Evolutionary conservation across 331 rosid species (phyloP).

Genomic region (Rhamnella rubrinervis): DNA sequence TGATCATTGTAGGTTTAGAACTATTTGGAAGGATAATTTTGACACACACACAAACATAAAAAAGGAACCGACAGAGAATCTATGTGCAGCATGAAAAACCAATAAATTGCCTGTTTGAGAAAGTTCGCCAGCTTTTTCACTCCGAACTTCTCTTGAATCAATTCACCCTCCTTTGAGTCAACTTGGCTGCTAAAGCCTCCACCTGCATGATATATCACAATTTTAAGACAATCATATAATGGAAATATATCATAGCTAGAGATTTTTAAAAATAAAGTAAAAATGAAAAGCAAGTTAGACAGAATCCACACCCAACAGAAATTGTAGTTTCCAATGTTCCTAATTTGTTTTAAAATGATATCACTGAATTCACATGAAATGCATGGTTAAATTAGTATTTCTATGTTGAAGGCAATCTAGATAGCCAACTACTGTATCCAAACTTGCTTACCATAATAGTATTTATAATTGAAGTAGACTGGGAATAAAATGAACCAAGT

Average conservation of each 20-base stretch:
- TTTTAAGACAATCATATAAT: background rate
- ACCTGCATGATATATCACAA: slow-evolving; percentile 48
- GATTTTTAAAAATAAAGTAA: background rate
- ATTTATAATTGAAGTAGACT: too few species aligned
- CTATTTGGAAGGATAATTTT: background rate
- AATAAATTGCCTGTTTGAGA: slow-evolving; percentile 77
- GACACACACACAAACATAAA: too few species aligned
- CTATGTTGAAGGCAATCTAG: too few species aligned
- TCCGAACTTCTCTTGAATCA: slow-evolving; percentile 98
- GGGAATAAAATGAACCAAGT: too few species aligned
- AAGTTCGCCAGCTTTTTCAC: slow-evolving; percentile 86
- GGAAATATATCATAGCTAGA: background rate
- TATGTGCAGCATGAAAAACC: slow-evolving; percentile 7
- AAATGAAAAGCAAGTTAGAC: background rate
- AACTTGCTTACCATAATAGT: too few species aligned
- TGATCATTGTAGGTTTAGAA: background rate
- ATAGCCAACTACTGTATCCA: too few species aligned
- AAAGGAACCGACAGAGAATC: background rate
- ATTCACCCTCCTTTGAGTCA: slow-evolving; percentile 96
- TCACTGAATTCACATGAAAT: too few species aligned
- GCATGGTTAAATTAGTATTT: too few species aligned
- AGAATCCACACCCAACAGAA: background rate
- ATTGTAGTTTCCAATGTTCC: too few species aligned
- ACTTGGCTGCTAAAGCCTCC: slow-evolving; percentile 94
- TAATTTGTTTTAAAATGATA: background rate